Evolutionary conservation across 1,284 basidiomycete species (phyloP).

Genomic region (Neotropicomus parvogracilis): DNA sequence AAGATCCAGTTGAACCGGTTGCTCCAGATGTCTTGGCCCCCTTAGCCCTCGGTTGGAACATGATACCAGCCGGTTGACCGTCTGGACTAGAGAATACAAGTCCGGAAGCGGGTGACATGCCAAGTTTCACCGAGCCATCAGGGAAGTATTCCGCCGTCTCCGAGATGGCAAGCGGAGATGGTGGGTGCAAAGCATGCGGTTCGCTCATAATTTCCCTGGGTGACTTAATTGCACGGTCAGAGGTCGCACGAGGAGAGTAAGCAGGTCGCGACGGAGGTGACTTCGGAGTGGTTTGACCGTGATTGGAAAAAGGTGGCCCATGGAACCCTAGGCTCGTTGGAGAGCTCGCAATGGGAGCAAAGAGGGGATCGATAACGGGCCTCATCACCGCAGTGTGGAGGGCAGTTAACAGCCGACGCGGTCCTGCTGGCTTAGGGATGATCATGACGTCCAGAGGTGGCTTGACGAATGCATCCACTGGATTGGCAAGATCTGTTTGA

Average conservation of each 20-base stretch:
- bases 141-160: constrained; percentile 90
- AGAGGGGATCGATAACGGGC: constrained; percentile 84
- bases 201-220: constrained; percentile 44
- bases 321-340: constrained; percentile 68
- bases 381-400: constrained; percentile 83
- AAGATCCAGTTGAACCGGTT: constrained; percentile 1
- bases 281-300: constrained; percentile 34
- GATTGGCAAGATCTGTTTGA: constrained; percentile 59
- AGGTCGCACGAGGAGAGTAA: constrained; percentile 50
- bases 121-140: constrained; percentile 63
- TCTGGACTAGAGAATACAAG: constrained; percentile 90
- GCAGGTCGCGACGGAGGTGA: constrained; percentile 43
- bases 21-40: constrained; percentile 26
- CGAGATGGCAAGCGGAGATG: constrained; percentile 69
- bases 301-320: constrained; percentile 43
- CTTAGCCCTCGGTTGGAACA: constrained; percentile 80
- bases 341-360: constrained; percentile 88
- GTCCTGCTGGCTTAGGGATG: constrained; percentile 92
- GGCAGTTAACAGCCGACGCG: constrained; percentile 84
- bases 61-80: constrained; percentile 90
- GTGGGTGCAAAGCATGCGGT: constrained; percentile 45
- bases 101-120: constrained; percentile 78
- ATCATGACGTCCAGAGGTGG: constrained; percentile 82
- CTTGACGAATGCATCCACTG: constrained; percentile 35
- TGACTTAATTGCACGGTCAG: constrained; percentile 58